Evolutionary conservation across 345 rosid species (phyloP).

Genomic region (Eutrema yunnanense): DNA sequence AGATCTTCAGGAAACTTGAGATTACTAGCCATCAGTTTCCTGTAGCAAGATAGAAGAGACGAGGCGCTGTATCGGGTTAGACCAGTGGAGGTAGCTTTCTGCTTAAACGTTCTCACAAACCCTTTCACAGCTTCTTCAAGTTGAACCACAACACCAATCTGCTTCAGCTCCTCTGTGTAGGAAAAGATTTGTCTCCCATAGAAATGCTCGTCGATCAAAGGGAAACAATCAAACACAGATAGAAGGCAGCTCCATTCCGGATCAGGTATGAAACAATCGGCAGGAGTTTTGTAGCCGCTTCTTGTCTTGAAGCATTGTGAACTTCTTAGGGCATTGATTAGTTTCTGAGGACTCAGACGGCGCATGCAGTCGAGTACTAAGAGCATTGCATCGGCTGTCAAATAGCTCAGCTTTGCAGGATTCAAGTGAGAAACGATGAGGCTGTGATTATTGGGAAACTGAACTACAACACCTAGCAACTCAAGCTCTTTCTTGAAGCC

Average conservation of each 20-base stretch:
- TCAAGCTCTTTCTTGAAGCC: slow-evolving; percentile 40
- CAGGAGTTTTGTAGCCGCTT: slow-evolving; percentile 40
- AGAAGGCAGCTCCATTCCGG: slow-evolving; percentile 54
- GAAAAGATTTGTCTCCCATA: slow-evolving; percentile 31
- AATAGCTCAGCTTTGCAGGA: background rate
- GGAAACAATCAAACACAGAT: slow-evolving; percentile 40
- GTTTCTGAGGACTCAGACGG: background rate
- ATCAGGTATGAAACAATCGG: slow-evolving; percentile 49
- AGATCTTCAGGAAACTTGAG: slow-evolving; percentile 30
- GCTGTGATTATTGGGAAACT: slow-evolving; percentile 27
- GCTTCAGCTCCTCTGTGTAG: slow-evolving; percentile 38
- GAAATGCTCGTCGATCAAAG: slow-evolving; percentile 35
- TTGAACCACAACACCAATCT: slow-evolving; percentile 42
- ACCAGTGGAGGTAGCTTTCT: slow-evolving; percentile 26
- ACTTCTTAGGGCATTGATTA: slow-evolving; percentile 23
- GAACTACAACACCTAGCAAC: slow-evolving; percentile 51
- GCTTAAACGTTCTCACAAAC: slow-evolving; percentile 36
- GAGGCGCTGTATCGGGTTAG: slow-evolving; percentile 31
- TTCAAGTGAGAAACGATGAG: slow-evolving; percentile 41
- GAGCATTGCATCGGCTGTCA: slow-evolving; percentile 41
- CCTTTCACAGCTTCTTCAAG: slow-evolving; percentile 38
- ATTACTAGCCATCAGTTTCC: slow-evolving; percentile 20
- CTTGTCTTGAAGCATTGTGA: slow-evolving; percentile 46
- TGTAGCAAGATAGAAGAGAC: slow-evolving; percentile 44
- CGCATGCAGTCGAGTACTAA: slow-evolving; percentile 41